Evolutionary conservation across 371 early-diverging fungal genomes (phyloP), one percentile per base, ranked within the genome.

Genomic region (Apophysomyces trapeziformis): DNA sequence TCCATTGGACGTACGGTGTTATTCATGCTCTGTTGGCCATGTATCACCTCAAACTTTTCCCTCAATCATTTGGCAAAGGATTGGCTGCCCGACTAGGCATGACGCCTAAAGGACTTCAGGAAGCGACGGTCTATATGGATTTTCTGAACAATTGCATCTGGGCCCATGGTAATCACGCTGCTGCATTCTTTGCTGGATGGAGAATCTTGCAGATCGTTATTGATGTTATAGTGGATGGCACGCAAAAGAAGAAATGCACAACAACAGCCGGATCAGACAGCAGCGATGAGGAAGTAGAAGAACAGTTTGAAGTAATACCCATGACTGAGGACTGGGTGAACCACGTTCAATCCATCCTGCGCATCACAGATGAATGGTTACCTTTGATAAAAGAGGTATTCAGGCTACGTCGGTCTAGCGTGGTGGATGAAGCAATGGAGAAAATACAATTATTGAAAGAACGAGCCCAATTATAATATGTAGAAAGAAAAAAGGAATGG

Each of bases 131-230:
- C 4, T 83, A 79, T 58, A 37, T 83, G 7, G 67, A 72, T 0
- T 79, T 68, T 14, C 63, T 79, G 37, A 39, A 71, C 36, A 36
- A 38, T 5, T 38, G 32, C 14, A 9, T 71, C 13, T 71, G 67
- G 64, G 56, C 64, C 0, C 68, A 67, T 12, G 78, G 76, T 1
- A 80, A 76, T 54, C 74, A 75, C 1, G 71, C 80, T 68, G 68
- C 83, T 13, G 78, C 77, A 2, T 80, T 83, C 58, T 76, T 83
- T 61, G 83, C 80, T 37, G 72, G 76, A 2, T 83, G 83, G 83
- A 68, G 72, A 13, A 57, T 78, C 16, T 43, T 75, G 7, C 39
- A 66, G 1, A 39, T 65, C 5, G 76, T 79, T 6, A 70, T 79
- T 16, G 72, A 82, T 43, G 50, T 69, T 7, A 64, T 76, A 0